These are phyloP conservation scores for Ligustrum vulgare DNA, from an alignment of 257 asterid species.

Conservation along the genomic window DNA sequence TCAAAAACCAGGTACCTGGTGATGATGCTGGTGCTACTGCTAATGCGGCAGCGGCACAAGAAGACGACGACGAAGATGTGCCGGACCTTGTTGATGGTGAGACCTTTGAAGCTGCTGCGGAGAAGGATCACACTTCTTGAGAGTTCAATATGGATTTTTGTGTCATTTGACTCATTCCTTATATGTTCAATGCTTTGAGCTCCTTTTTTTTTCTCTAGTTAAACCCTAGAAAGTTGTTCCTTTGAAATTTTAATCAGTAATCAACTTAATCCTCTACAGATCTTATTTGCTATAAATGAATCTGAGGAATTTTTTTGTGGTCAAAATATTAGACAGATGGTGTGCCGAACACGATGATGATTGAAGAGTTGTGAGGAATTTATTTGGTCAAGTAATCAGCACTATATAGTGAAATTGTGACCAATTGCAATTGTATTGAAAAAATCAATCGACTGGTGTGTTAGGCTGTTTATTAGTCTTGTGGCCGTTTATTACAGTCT, in stretches of 20 bases:
- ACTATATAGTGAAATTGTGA: no score
- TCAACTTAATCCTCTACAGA: slow-evolving; percentile 1
- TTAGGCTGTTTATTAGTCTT: no score
- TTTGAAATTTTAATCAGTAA: slow-evolving; percentile 19
- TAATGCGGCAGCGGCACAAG: slow-evolving; percentile 15
- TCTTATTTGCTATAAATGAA: no score
- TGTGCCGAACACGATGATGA: no score
- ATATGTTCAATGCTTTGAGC: slow-evolving; percentile 24
- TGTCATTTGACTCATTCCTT: slow-evolving; percentile 35
- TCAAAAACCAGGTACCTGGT: slow-evolving; percentile 66
- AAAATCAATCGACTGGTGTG: no score
- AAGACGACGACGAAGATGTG: slow-evolving; percentile 63
- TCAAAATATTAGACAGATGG: no score
- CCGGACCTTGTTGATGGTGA: slow-evolving; percentile 69
- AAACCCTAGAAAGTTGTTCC: slow-evolving; percentile 22
- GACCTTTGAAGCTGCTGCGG: slow-evolving; percentile 75
- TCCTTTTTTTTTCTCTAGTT: slow-evolving; percentile 29
- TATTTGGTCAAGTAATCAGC: no score
- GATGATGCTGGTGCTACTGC: slow-evolving; percentile 26
- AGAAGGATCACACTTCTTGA: slow-evolving; percentile 53
- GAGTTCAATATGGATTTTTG: slow-evolving; percentile 33
- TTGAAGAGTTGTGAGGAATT: no score
- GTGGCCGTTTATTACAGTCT: no score
- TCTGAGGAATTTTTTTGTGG: no score
- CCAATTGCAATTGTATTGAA: no score